A percentile compares a stretch with the other conserved stretches of the same genome.
Evolutionary conservation across 2,329 filamentous ascomycete species (phyloP).

Genomic region (Calonectria naviculata): DNA sequence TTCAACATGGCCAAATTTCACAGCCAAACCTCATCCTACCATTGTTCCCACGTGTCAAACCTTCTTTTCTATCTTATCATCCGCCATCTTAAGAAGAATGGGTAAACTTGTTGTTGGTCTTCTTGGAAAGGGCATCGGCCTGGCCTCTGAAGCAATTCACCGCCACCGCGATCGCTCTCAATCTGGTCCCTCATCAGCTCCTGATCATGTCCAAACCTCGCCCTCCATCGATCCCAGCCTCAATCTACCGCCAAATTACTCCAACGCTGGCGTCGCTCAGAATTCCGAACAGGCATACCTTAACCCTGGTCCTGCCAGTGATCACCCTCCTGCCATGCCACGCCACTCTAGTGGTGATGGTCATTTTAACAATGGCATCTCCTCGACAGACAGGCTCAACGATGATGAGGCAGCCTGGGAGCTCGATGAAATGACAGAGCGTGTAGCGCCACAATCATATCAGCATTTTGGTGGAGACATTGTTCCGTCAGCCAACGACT

Average conservation of each 20-base stretch:
- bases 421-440: slow-evolving; percentile 7
- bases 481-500: neutral
- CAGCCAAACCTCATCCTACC: too few relatives aligned
- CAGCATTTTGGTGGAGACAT: neutral
- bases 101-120: too few relatives aligned
- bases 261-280: neutral
- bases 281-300: too few relatives aligned
- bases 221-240: neutral
- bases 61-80: too few relatives aligned
- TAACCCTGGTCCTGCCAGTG: too few relatives aligned
- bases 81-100: too few relatives aligned
- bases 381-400: neutral
- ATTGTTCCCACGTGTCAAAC: too few relatives aligned
- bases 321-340: too few relatives aligned
- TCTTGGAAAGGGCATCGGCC: slow-evolving; percentile 7
- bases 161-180: slow-evolving; percentile 3
- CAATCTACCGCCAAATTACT: neutral
- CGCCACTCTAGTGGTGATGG: too few relatives aligned
- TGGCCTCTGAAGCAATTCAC: slow-evolving; percentile 8
- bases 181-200: neutral
- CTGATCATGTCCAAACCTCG: neutral
- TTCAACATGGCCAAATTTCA: too few relatives aligned
- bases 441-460: slow-evolving; percentile 1
- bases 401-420: slow-evolving; percentile 9
- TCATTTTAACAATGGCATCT: too few relatives aligned